A percentile compares a stretch with the other conserved stretches of the same genome.
phyloP scores from a whole-genome alignment of 768 basidiomycete genomes.

The Plicaturopsis crispa region DNA sequence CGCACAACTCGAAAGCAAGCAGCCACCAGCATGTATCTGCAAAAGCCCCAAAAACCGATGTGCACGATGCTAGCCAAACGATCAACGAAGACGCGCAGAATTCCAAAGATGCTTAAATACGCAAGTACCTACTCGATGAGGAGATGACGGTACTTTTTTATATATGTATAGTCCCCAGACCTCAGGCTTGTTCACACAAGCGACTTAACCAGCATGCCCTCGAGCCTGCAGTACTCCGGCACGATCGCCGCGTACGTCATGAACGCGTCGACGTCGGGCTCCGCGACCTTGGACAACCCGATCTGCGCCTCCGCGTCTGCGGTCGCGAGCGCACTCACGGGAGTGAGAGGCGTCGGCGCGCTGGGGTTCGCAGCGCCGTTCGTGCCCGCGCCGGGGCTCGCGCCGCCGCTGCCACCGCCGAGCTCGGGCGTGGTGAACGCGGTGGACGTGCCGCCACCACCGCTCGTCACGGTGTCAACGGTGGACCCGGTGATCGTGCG shows the following conservation, averaged over 20 bases:
- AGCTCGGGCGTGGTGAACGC: constrained; percentile 60
- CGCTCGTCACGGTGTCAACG: constrained; percentile 22
- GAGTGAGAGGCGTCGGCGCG: constrained; percentile 53
- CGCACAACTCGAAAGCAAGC: too few species aligned
- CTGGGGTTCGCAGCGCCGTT: constrained; percentile 27
- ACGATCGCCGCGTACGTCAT: constrained; percentile 82
- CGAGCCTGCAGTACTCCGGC: constrained; percentile 75
- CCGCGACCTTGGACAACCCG: constrained; percentile 76
- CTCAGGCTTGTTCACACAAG: constrained; percentile 38
- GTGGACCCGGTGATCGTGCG: constrained; percentile 51
- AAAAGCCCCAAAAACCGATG: too few species aligned
- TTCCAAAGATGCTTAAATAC: too few species aligned
- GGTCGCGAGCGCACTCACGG: constrained; percentile 66
- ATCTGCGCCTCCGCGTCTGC: constrained; percentile 66
- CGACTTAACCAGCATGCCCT: constrained; percentile 67
- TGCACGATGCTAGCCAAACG: too few species aligned
- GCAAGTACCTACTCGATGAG: too few species aligned
- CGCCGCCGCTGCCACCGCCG: constrained; percentile 21
- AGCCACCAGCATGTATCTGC: too few species aligned
- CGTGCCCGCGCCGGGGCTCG: constrained; percentile 26
- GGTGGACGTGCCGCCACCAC: constrained; percentile 35
- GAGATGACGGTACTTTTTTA: too few species aligned
- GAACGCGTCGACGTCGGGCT: constrained; percentile 78
- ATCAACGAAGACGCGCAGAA: too few species aligned
- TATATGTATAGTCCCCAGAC: too few species aligned